Percentiles rank a stretch among this genome's conserved stretches.
Evolutionary conservation across 352 stramenopile species (phyloP).

Genomic region (Pythium sp.): DNA sequence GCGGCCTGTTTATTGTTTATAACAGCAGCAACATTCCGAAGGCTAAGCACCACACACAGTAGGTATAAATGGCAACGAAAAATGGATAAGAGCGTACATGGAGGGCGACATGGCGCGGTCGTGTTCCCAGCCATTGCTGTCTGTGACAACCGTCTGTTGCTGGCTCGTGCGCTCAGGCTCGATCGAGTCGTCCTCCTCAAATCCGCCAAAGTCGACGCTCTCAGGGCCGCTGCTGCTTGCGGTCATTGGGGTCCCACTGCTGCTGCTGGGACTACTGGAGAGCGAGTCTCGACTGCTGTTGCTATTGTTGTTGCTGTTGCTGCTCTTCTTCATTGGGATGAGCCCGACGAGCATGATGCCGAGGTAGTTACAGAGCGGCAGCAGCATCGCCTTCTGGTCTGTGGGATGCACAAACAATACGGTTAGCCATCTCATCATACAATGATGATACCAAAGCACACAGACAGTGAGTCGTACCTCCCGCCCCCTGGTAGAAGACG

Average conservation of each 20-base stretch:
- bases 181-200: slow-evolving; percentile 9
- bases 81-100: slow-evolving; percentile 3
- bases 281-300: background rate
- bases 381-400: slow-evolving; percentile 81
- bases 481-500: slow-evolving; percentile 79
- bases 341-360: slow-evolving; percentile 85
- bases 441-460: background rate
- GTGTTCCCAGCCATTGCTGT: background rate
- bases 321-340: slow-evolving; percentile 30
- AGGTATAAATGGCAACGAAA: background rate
- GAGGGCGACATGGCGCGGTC: background rate
- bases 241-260: background rate
- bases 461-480: background rate
- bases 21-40: background rate
- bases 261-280: background rate
- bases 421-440: background rate
- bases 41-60: background rate
- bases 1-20: background rate
- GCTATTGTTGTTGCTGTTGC: background rate
- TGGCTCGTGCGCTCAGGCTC: slow-evolving; percentile 20
- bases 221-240: background rate
- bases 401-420: slow-evolving; percentile 1
- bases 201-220: slow-evolving; percentile 10
- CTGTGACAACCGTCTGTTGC: background rate
- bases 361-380: slow-evolving; percentile 85